These are phyloP conservation scores for Orbilia ellipsospora DNA, from an alignment of 2,329 filamentous ascomycete genomes.

Conservation along the genomic window DNA sequence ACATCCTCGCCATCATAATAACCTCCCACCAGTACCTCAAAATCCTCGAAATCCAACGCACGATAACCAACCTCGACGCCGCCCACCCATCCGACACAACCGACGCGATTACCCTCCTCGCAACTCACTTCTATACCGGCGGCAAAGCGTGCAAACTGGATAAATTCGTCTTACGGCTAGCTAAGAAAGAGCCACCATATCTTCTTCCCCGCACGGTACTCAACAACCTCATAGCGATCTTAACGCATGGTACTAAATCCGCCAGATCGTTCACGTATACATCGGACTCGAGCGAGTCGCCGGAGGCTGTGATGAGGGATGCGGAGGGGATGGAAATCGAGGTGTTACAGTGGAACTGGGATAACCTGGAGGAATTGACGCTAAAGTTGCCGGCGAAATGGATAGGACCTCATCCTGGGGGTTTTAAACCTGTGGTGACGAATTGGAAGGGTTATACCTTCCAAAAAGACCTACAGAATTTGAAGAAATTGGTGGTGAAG, in stretches of 20 bases:
- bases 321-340: background rate
- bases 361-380: conserved; percentile 38
- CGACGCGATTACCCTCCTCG: background rate
- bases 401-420: background rate
- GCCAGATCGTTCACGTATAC: conserved; percentile 39
- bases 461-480: conserved; percentile 20
- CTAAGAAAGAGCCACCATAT: conserved; percentile 16
- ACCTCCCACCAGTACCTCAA: conserved; percentile 49
- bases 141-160: conserved; percentile 30
- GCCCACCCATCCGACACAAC: conserved; percentile 11
- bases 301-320: conserved; percentile 15
- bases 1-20: conserved; percentile 43
- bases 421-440: background rate
- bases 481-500: conserved; percentile 10
- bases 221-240: conserved; percentile 35
- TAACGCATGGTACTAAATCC: conserved; percentile 18
- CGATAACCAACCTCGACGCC: conserved; percentile 28
- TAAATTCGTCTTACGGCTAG: conserved; percentile 25
- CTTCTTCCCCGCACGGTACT: conserved; percentile 19
- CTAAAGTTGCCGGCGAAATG: conserved; percentile 23
- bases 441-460: background rate
- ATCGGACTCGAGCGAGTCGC: conserved; percentile 6
- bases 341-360: conserved; percentile 32
- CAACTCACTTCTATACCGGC: conserved; percentile 4
- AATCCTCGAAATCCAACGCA: conserved; percentile 46